Conservation (phyloP, 148 eudicot species). For the Arctostaphylos glauca region DNA sequence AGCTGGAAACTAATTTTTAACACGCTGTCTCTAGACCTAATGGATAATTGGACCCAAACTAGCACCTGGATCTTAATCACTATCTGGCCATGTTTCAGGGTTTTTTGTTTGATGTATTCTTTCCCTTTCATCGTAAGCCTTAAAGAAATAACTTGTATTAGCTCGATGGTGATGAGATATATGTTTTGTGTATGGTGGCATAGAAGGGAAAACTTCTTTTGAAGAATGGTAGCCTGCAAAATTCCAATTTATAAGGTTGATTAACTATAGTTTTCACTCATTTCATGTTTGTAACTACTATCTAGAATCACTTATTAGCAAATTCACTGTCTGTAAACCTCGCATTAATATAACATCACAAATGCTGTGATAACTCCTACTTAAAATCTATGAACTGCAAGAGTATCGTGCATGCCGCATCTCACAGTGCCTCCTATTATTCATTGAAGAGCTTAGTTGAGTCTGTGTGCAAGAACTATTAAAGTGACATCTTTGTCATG, state of each 20-base stretch:
- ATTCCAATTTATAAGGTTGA: background rate
- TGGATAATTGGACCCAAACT: background rate
- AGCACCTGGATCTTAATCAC: background rate
- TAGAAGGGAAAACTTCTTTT: background rate
- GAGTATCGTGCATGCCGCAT: background rate
- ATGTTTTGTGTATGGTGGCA: too few species aligned
- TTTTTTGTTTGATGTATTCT: background rate
- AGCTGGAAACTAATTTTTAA: background rate
- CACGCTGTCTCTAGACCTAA: background rate
- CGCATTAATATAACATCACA: background rate
- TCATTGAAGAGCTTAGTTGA: background rate
- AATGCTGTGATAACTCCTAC: background rate
- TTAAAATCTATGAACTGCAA: constrained; percentile 8
- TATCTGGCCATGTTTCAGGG: background rate
- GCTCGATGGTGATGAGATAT: too few species aligned
- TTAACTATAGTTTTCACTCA: background rate
- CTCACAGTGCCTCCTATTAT: background rate
- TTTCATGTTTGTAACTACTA: background rate
- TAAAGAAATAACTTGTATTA: too few species aligned
- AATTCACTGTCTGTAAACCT: background rate
- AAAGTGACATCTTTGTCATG: background rate
- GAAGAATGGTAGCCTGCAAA: background rate
- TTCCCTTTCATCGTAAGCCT: too few species aligned
- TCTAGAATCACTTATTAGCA: background rate
- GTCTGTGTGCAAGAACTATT: background rate